A percentile compares a stretch with the other conserved stretches of the same genome.
phyloP scores from a whole-genome alignment of 371 early-diverging fungal species.

The Caulochytrium protostelioides region DNA sequence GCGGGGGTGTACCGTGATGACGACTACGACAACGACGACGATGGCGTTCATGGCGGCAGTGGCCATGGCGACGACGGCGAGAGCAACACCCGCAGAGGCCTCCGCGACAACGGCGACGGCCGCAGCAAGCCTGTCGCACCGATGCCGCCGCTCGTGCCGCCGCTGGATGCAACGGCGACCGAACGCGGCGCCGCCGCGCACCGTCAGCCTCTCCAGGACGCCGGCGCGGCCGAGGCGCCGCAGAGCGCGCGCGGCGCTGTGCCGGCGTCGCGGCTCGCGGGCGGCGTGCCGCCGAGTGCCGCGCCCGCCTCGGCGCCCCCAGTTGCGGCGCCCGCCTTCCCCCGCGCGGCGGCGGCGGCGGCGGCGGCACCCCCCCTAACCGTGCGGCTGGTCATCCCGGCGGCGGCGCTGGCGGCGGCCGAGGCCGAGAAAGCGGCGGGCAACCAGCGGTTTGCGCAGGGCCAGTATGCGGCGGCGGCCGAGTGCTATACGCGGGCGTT shows the following conservation, averaged over 20 bases:
- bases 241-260: slow-evolving; percentile 7
- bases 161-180: neutral
- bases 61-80: too few relatives aligned
- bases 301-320: slow-evolving; percentile 1
- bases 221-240: slow-evolving; percentile 4
- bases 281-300: neutral
- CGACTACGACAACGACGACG: neutral
- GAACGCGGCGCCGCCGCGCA: slow-evolving; percentile 8
- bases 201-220: slow-evolving; percentile 5
- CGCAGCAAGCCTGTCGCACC: slow-evolving; percentile 6
- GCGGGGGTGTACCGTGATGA: neutral
- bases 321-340: slow-evolving; percentile 7
- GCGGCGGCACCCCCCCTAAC: slow-evolving; percentile 13
- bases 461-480: too few relatives aligned
- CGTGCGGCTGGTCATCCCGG: slow-evolving; percentile 10
- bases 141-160: slow-evolving; percentile 13
- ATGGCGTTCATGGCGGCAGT: neutral
- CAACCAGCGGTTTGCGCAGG: slow-evolving; percentile 43
- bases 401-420: slow-evolving; percentile 21
- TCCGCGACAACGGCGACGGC: slow-evolving; percentile 3
- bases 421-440: slow-evolving; percentile 39
- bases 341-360: slow-evolving; percentile 7
- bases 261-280: slow-evolving; percentile 1
- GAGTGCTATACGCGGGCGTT: too few relatives aligned
- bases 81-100: too few relatives aligned